These are phyloP conservation scores for Ilyonectria robusta DNA, from an alignment of 2,329 filamentous ascomycete species.

Conservation along the genomic window DNA sequence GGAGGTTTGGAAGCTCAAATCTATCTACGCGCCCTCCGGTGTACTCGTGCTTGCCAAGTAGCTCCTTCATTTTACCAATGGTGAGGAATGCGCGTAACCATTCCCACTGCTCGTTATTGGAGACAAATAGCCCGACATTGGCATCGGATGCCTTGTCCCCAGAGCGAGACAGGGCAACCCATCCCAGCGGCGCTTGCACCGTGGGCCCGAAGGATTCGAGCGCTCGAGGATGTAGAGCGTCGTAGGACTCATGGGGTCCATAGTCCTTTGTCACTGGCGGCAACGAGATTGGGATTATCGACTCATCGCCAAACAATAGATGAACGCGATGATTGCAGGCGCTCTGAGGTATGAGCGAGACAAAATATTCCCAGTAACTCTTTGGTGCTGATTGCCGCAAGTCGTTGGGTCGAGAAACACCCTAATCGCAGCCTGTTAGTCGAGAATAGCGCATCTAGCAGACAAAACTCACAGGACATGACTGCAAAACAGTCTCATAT, in stretches of 20 bases:
- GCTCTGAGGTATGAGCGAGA: conserved; percentile 43
- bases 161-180: conserved; percentile 43
- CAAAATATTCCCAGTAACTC: conserved; percentile 31
- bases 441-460: conserved; percentile 26
- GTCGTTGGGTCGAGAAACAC: conserved; percentile 41
- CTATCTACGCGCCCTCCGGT: conserved; percentile 53
- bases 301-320: conserved; percentile 33
- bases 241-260: conserved; percentile 42
- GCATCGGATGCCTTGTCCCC: conserved; percentile 57
- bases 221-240: conserved; percentile 31
- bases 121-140: conserved; percentile 60
- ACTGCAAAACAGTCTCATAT: conserved; percentile 56
- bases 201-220: conserved; percentile 37
- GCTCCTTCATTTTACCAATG: conserved; percentile 50
- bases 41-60: conserved; percentile 51
- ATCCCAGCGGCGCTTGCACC: conserved; percentile 41
- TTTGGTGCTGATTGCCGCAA: conserved; percentile 52
- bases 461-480: conserved; percentile 56
- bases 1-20: conserved; percentile 45
- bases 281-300: conserved; percentile 29
- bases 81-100: conserved; percentile 59
- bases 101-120: conserved; percentile 57
- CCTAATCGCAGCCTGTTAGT: conserved; percentile 1
- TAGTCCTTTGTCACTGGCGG: conserved; percentile 38
- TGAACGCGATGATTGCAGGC: conserved; percentile 40